Percentiles rank a stretch among this genome's conserved stretches.
These are phyloP conservation scores for Neofusicoccum parvum DNA, from an alignment of 2,329 filamentous ascomycete genomes.

Conservation along the genomic window DNA sequence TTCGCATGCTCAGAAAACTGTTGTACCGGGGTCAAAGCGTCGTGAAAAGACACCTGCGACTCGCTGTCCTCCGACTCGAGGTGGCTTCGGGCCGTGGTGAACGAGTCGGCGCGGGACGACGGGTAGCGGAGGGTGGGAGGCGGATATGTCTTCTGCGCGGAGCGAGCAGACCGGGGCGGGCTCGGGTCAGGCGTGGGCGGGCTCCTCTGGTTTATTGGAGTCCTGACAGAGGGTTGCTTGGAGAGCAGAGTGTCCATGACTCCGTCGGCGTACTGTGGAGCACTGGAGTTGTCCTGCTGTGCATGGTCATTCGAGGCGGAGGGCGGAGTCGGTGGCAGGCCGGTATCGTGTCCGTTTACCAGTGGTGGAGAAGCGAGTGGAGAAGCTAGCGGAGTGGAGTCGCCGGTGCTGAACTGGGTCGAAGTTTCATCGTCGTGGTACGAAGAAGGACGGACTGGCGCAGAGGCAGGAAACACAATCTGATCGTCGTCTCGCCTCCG, in stretches of 20 bases:
- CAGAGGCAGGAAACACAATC: slow-evolving; percentile 28
- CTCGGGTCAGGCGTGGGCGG: slow-evolving; percentile 43
- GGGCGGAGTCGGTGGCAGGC: slow-evolving; percentile 50
- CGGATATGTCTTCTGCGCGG: slow-evolving; percentile 21
- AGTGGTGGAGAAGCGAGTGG: slow-evolving; percentile 25
- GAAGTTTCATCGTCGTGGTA: slow-evolving; percentile 33
- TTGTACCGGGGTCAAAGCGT: slow-evolving; percentile 32
- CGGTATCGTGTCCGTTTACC: slow-evolving; percentile 34
- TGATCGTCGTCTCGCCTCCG: slow-evolving; percentile 32
- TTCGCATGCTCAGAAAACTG: slow-evolving; percentile 25
- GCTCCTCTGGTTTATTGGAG: slow-evolving; percentile 45
- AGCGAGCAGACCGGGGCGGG: slow-evolving; percentile 33
- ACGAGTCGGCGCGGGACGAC: slow-evolving; percentile 49
- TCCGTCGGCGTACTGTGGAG: slow-evolving; percentile 42
- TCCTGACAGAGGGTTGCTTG: slow-evolving; percentile 43
- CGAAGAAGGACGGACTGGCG: slow-evolving; percentile 28
- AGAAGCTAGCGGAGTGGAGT: slow-evolving; percentile 32
- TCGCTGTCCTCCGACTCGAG: slow-evolving; percentile 37
- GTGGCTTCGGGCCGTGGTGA: slow-evolving; percentile 49
- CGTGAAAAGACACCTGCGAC: slow-evolving; percentile 31
- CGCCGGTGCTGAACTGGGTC: slow-evolving; percentile 28
- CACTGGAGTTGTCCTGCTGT: slow-evolving; percentile 28
- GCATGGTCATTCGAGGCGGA: slow-evolving; percentile 39
- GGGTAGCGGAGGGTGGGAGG: slow-evolving; percentile 36
- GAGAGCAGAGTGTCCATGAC: slow-evolving; percentile 41